Conservation (phyloP, 179 eudicot genomes). For the Amaranthus tricolor region DNA sequence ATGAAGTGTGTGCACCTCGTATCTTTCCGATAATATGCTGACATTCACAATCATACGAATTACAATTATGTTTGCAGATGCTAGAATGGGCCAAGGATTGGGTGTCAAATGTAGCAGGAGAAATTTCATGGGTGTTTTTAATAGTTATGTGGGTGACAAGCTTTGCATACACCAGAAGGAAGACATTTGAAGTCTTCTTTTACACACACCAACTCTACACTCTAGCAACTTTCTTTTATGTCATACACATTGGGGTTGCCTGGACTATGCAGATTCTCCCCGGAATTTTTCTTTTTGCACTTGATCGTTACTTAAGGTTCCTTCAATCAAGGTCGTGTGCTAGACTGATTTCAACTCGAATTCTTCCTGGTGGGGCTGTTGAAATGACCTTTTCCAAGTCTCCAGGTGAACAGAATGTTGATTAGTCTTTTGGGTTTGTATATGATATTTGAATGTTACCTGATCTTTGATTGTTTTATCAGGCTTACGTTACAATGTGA, state of each 20-base stretch:
- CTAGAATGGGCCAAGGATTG: slow-evolving; percentile 46
- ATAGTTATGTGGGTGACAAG: slow-evolving; percentile 66
- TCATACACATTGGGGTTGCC: slow-evolving; percentile 58
- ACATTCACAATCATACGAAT: too few relatives aligned
- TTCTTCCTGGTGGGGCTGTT: slow-evolving; percentile 64
- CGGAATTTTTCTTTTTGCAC: slow-evolving; percentile 75
- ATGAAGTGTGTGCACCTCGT: too few relatives aligned
- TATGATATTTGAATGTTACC: too few relatives aligned
- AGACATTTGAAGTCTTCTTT: slow-evolving; percentile 69
- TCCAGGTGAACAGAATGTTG: slow-evolving; percentile 36
- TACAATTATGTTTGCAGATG: slow-evolving; percentile 47
- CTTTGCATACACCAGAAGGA: slow-evolving; percentile 52
- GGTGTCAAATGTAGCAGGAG: slow-evolving; percentile 66
- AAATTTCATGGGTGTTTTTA: slow-evolving; percentile 44
- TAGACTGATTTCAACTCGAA: slow-evolving; percentile 59
- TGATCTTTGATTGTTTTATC: not conserved
- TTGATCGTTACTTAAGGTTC: slow-evolving; percentile 77
- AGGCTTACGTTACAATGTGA: slow-evolving; percentile 46
- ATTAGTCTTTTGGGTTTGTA: not conserved
- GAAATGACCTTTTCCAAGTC: slow-evolving; percentile 65
- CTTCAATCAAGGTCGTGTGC: slow-evolving; percentile 59
- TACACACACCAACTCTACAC: slow-evolving; percentile 76
- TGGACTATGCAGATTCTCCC: slow-evolving; percentile 66
- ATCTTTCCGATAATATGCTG: too few relatives aligned
- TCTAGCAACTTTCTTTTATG: slow-evolving; percentile 58